These are phyloP conservation scores for Circinella umbellata DNA, from an alignment of 371 early-diverging fungal species.

Conservation along the genomic window DNA sequence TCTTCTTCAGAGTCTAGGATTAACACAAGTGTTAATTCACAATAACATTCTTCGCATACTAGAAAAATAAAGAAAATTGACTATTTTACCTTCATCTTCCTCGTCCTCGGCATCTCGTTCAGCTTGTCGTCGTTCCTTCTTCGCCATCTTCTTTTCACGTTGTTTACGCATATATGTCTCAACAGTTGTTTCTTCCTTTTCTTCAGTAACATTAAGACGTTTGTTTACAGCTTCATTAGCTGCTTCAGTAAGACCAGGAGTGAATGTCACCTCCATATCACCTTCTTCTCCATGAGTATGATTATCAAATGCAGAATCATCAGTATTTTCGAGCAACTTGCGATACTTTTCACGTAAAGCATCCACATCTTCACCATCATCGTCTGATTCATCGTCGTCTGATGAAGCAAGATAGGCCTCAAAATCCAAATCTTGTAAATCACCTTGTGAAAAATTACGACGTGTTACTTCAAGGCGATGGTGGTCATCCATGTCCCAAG, in stretches of 20 bases:
- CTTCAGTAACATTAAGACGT: constrained; percentile 42
- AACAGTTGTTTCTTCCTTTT: constrained; percentile 80
- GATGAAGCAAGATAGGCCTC: constrained; percentile 86
- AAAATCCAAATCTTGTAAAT: constrained; percentile 92
- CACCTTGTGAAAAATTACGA: constrained; percentile 84
- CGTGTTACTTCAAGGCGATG: constrained; percentile 81
- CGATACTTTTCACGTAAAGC: constrained; percentile 67
- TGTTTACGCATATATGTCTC: constrained; percentile 85
- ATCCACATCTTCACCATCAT: constrained; percentile 51
- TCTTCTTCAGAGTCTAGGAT: constrained; percentile 50
- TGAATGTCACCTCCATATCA: constrained; percentile 96
- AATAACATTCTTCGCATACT: constrained; percentile 17
- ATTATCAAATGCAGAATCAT: constrained; percentile 39
- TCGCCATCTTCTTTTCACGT: constrained; percentile 75
- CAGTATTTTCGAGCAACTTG: constrained; percentile 56
- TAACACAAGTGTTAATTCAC: background rate
- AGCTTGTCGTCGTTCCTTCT: constrained; percentile 56
- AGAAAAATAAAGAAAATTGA: too few relatives aligned
- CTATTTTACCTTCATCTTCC: constrained; percentile 32
- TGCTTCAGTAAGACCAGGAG: constrained; percentile 87
- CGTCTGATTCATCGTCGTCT: constrained; percentile 61
- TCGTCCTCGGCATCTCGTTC: constrained; percentile 34
- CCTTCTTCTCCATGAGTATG: constrained; percentile 60
- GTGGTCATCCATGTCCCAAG: constrained; percentile 97
- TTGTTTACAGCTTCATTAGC: constrained; percentile 64